phyloP scores from a whole-genome alignment of 495 filamentous ascomycete species.

The Durotheca rogersii region DNA sequence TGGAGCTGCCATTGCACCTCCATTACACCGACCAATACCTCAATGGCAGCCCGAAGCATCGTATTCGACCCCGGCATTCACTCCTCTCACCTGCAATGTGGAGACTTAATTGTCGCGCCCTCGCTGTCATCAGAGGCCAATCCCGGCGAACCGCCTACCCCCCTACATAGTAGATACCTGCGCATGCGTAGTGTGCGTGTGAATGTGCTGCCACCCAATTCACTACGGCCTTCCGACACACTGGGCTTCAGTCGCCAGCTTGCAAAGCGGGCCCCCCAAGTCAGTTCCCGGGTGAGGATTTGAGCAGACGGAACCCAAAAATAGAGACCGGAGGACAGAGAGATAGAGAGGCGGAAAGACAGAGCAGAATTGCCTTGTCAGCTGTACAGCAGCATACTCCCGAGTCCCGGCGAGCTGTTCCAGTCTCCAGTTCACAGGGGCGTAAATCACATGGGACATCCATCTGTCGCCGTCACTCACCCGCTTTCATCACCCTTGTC shows the following conservation, averaged over 20 bases:
- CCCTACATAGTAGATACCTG: too few species aligned
- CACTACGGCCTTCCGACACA: too few species aligned
- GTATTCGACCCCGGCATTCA: conserved; percentile 19
- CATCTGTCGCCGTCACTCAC: conserved; percentile 30
- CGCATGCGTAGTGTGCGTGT: too few species aligned
- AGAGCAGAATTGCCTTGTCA: conserved; percentile 13
- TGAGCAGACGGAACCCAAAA: conserved; percentile 28
- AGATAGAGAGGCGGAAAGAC: too few species aligned
- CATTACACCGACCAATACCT: conserved; percentile 21
- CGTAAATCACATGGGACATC: conserved; percentile 33
- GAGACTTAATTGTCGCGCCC: conserved; percentile 21
- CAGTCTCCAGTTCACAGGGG: conserved; percentile 29
- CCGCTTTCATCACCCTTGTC: conserved; percentile 23
- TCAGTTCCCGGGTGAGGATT: too few species aligned
- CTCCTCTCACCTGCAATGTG: conserved; percentile 22
- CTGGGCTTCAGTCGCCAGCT: too few species aligned
- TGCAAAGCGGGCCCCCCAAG: too few species aligned
- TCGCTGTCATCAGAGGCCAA: conserved; percentile 8
- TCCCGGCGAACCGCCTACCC: too few species aligned
- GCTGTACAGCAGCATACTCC: conserved; percentile 28
- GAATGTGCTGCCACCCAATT: too few species aligned
- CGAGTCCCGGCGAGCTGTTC: too few species aligned
- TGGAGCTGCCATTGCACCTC: conserved; percentile 24
- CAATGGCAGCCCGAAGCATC: background rate
- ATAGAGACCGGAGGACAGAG: too few species aligned